Percentiles rank a stretch among this genome's conserved stretches.
phyloP scores from a whole-genome alignment of 2,329 filamentous ascomycete species.

The Xylaria sp. region DNA sequence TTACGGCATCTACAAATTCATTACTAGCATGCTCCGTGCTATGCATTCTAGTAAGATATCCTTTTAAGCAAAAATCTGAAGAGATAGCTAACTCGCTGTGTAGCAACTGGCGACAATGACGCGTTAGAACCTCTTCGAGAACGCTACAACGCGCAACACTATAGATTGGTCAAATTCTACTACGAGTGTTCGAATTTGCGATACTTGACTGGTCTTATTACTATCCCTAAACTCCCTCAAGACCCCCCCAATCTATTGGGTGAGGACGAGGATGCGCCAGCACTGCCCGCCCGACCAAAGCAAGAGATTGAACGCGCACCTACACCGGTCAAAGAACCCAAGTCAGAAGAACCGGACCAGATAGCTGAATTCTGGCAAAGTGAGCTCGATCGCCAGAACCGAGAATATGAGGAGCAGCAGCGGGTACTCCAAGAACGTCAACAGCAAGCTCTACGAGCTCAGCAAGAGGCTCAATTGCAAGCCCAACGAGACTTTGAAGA shows the following conservation, averaged over 20 bases:
- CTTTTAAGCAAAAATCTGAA: neutral
- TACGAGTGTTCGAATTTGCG: slow-evolving; percentile 98
- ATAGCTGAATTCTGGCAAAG: slow-evolving; percentile 99
- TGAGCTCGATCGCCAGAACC: slow-evolving; percentile 87
- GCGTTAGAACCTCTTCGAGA: slow-evolving; percentile 86
- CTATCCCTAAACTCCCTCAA: slow-evolving; percentile 92
- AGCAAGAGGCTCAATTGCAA: slow-evolving; percentile 82
- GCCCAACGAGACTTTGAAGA: slow-evolving; percentile 96
- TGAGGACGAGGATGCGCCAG: slow-evolving; percentile 83
- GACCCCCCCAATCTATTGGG: slow-evolving; percentile 88
- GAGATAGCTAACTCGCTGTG: slow-evolving; percentile 42
- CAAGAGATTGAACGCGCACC: slow-evolving; percentile 73
- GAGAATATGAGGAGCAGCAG: slow-evolving; percentile 95
- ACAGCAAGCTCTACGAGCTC: slow-evolving; percentile 77
- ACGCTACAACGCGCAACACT: slow-evolving; percentile 94
- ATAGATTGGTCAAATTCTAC: slow-evolving; percentile 96
- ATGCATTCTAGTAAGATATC: slow-evolving; percentile 87
- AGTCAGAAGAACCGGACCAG: slow-evolving; percentile 83
- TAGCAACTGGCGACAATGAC: slow-evolving; percentile 88
- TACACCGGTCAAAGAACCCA: slow-evolving; percentile 70
- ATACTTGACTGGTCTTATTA: slow-evolving; percentile 95
- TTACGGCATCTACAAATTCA: slow-evolving; percentile 99
- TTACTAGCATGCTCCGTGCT: slow-evolving; percentile 97
- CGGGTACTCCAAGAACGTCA: slow-evolving; percentile 85
- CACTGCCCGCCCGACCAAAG: slow-evolving; percentile 80